Evolutionary conservation across 2,329 filamentous ascomycete species (phyloP).

Genomic region (Leptographium procerum): DNA sequence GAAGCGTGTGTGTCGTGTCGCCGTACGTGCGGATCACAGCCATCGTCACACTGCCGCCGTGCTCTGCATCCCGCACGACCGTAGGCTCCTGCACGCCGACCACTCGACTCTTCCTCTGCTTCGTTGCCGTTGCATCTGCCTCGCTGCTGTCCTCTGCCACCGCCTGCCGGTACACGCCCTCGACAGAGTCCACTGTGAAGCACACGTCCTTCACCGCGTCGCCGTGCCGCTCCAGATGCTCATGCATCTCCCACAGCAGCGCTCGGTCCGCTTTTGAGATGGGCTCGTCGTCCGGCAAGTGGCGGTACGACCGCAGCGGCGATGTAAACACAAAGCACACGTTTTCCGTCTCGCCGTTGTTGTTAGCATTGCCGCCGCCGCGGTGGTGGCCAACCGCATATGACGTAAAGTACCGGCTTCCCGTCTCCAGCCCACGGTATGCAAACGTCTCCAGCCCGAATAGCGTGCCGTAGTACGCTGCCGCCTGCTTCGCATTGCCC

Average conservation of each 20-base stretch:
- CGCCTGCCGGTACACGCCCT: slow-evolving; percentile 66
- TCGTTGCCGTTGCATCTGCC: not conserved
- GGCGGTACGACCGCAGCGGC: slow-evolving; percentile 53
- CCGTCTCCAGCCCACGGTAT: slow-evolving; percentile 81
- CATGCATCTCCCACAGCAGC: slow-evolving; percentile 63
- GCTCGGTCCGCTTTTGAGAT: slow-evolving; percentile 52
- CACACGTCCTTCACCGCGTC: slow-evolving; percentile 93
- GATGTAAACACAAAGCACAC: slow-evolving; percentile 79
- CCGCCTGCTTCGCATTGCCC: slow-evolving; percentile 91
- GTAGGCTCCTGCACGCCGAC: slow-evolving; percentile 49
- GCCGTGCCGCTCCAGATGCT: slow-evolving; percentile 75
- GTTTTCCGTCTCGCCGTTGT: slow-evolving; percentile 26
- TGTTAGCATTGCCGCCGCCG: slow-evolving; percentile 1
- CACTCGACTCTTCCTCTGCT: not conserved
- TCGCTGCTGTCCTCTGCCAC: slow-evolving; percentile 46
- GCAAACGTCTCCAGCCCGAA: slow-evolving; percentile 79
- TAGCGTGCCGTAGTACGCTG: slow-evolving; percentile 74
- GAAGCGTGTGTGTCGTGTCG: slow-evolving; percentile 87
- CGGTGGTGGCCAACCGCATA: slow-evolving; percentile 63
- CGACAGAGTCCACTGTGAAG: slow-evolving; percentile 85
- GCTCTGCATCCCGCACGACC: slow-evolving; percentile 40
- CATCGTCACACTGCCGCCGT: slow-evolving; percentile 59
- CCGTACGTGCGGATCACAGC: slow-evolving; percentile 87
- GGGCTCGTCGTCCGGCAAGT: slow-evolving; percentile 46
- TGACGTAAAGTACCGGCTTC: slow-evolving; percentile 67